phyloP scores from a whole-genome alignment of 495 filamentous ascomycete genomes.

The Aspergillus leporis region DNA sequence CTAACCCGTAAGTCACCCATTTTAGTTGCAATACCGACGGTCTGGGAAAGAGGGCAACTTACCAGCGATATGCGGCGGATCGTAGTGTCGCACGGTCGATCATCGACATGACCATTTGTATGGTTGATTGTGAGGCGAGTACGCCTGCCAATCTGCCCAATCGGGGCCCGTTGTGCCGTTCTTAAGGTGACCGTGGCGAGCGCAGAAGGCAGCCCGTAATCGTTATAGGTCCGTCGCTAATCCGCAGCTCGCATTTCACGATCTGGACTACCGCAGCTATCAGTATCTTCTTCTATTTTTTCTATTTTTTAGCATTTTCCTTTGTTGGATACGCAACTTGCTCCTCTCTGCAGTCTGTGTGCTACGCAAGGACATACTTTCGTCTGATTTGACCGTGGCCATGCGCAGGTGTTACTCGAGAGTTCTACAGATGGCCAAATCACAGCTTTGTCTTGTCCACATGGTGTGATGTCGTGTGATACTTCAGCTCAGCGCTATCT shows the following conservation, averaged over 20 bases:
- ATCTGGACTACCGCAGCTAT: not conserved
- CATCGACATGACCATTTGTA: conserved; percentile 5
- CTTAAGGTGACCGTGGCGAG: conserved; percentile 16
- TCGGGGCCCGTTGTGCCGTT: conserved; percentile 9
- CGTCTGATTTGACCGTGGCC: conserved; percentile 6
- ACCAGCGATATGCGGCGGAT: no score
- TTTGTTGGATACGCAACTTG: not conserved
- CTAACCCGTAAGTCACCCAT: no score
- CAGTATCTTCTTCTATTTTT: not conserved
- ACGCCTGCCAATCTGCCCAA: conserved; percentile 5
- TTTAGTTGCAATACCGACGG: not conserved
- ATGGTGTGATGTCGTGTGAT: not conserved
- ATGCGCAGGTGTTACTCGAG: not conserved
- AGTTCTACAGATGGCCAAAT: not conserved
- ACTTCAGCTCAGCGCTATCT: not conserved
- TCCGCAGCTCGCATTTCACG: not conserved
- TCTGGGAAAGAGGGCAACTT: no score
- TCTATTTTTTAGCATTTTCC: not conserved
- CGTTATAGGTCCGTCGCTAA: conserved; percentile 17
- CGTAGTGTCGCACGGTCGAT: not conserved
- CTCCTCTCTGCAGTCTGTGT: not conserved
- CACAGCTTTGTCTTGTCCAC: not conserved
- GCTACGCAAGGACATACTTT: not conserved
- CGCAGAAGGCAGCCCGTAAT: conserved; percentile 14
- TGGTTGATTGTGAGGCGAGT: conserved; percentile 16